Base-by-base conservation (phyloP, 2,329 filamentous ascomycete species). In the Orbilia oligospora region DNA sequence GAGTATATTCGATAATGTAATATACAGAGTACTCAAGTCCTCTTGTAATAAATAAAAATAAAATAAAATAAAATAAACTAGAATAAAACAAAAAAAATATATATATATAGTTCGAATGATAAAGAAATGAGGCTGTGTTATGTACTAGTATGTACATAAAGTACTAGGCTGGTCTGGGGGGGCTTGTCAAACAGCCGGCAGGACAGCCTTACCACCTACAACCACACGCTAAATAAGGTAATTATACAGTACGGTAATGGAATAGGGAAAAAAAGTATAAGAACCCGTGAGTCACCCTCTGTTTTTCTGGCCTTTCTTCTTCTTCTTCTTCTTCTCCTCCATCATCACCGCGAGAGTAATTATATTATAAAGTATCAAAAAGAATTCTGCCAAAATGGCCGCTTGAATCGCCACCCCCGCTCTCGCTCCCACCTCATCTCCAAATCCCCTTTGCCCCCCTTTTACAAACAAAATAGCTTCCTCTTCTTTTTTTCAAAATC, bases 251-350 rank as follows among this genome's bases (percentile, higher is more conserved):
- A n/a, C n/a, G n/a, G n/a, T n/a, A n/a, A n/a, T n/a, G 44, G n/a
- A 27, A 51, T 20, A n/a, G 61, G 12, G 10, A 16, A 14, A 18
- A 70, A 56, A 68, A 68, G 36, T 78, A 78, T 78, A 78, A 78
- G 68, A 68, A 77, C 24, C 58, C 75, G 75, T 78, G 75, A 78
- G 75, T 78, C 75, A 78, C 75, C 75, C 49, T 8, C 44, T 30
- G 6, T 8, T 14, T 22, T 44, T 41, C 24, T 20, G 12, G 24
- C 38, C 36, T 30, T 14, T 14, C 55, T 33, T 12, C 48, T 48
- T 36, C 22, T 36, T 64, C 24, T 18, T 14, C 33, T 64, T 30
- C 27, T 30, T 30, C 27, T 30, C 6, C 27, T 55, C 36, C 51
- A 49, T 44, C 56, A 24, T 46, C 44, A 0, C 2, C 38, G 1